These are phyloP conservation scores for Grosmannia serpens DNA, from an alignment of 2,329 filamentous ascomycete species.

Conservation along the genomic window DNA sequence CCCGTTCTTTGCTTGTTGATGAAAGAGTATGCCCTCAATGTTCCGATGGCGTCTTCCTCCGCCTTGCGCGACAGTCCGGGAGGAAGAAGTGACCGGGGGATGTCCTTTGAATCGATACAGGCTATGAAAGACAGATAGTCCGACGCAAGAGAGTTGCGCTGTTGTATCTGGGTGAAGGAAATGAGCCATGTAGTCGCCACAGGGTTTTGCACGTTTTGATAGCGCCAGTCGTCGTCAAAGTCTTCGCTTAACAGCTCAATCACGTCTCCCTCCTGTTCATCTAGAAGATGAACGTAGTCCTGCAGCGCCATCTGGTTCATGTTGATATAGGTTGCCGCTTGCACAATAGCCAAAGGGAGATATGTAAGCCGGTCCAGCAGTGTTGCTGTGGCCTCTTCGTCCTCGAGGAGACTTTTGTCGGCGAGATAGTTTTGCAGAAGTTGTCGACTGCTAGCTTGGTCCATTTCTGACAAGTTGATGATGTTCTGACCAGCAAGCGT, in stretches of 20 bases:
- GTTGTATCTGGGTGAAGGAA: constrained; percentile 9
- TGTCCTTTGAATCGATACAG: constrained; percentile 18
- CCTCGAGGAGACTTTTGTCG: background rate
- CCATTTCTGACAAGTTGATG: constrained; percentile 15
- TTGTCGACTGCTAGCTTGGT: constrained; percentile 10
- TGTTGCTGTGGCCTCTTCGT: background rate
- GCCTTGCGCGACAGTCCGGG: constrained; percentile 1
- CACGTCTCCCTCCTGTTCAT: background rate
- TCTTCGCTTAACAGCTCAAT: constrained; percentile 10
- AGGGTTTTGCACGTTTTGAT: constrained; percentile 4
- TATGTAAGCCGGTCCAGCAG: constrained; percentile 4
- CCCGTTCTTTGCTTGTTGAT: constrained; percentile 13
- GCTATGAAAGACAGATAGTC: constrained; percentile 19
- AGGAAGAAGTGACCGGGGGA: constrained; percentile 17
- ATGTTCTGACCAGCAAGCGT: constrained; percentile 9
- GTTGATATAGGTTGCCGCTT: constrained; percentile 7
- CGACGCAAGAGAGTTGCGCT: constrained; percentile 15
- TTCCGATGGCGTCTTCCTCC: constrained; percentile 15
- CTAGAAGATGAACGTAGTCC: constrained; percentile 5
- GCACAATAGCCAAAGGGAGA: constrained; percentile 11
- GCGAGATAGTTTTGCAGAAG: constrained; percentile 14
- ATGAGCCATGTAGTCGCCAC: constrained; percentile 12
- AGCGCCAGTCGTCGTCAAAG: constrained; percentile 6
- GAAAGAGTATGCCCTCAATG: constrained; percentile 20
- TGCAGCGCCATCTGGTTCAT: background rate